Evolutionary conservation across 139 green algal species (phyloP), one percentile per base, ranked within the genome.

Genomic region (Chlamydomonas sphaeroides): DNA sequence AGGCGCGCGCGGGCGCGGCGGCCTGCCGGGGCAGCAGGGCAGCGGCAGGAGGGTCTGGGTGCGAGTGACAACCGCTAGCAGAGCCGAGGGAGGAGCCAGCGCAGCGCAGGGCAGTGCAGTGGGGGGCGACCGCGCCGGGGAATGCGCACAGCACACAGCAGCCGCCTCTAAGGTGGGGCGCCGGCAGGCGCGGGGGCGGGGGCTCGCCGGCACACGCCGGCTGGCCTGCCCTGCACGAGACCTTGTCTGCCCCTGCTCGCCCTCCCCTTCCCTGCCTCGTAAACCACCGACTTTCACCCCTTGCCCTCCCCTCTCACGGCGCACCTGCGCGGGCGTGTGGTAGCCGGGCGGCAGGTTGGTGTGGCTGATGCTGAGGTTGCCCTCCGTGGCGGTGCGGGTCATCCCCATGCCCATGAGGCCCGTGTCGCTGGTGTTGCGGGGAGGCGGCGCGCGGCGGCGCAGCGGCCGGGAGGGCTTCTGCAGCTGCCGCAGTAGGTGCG

Each of bases 401-500:
- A 75, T 48, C 30, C 49, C 30, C 59, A 70, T 18, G 57, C 53
- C 20, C 59, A 70, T 32, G 5, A 80, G 74, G 18, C 74, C 74
- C 20, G 74, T 80, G 74, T 80, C 74, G 11, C 38, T 61, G 41
- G 74, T 80, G 59, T 80, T 80, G 61, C 74, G 74, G 23, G 74
- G 59, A 1, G 74, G 76, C 6, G 68, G 68, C 23, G 41, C 65
- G 42, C 79, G 86, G 41, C 75, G 79, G 68, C 84, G 84, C 48
- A 81, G 75, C 35, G 68, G 39, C 66, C 61, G 65, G 32, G 67
- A 3, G 23, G 84, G 86, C 70, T 81, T 86, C 65, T 88, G 87
- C 36, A 91, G 87, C 83, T 91, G 87, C 48, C 79, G 81, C 63
- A 91, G n/a, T 21, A 93, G 76, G 77, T 85, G 88, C 21, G 80